These are phyloP conservation scores for Diatrype stigma DNA, from an alignment of 2,329 filamentous ascomycete genomes.

Conservation along the genomic window DNA sequence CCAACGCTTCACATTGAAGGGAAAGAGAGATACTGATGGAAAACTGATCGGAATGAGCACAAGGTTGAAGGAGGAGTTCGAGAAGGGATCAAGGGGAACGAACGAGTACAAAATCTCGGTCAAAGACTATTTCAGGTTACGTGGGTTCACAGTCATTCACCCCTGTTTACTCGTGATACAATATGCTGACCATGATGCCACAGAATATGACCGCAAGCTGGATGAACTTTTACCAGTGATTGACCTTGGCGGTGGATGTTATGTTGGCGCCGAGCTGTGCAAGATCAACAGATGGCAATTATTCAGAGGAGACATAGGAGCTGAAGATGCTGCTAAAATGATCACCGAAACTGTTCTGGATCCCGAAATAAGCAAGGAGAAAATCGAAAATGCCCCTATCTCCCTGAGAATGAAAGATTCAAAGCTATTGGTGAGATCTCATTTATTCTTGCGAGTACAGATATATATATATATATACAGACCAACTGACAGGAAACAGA, in stretches of 20 bases:
- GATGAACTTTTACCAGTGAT: background rate
- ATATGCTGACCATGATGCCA: background rate
- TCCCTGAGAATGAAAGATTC: background rate
- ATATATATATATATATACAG: no score
- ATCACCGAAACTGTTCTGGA: no score
- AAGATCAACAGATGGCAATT: background rate
- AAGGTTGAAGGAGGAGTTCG: background rate
- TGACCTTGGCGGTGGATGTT: background rate
- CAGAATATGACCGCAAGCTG: background rate
- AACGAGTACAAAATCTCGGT: background rate
- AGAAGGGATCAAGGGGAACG: background rate
- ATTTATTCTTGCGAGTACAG: background rate
- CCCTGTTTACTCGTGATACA: background rate
- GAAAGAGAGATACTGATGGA: background rate
- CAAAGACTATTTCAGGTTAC: background rate
- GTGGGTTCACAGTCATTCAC: background rate
- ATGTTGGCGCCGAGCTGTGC: background rate
- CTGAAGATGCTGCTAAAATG: background rate
- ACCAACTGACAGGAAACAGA: background rate
- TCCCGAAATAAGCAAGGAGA: background rate
- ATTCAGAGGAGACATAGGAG: background rate
- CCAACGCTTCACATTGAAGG: background rate
- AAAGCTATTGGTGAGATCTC: background rate
- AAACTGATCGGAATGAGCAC: background rate
- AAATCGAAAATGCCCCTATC: background rate